Percentiles rank a stretch among this genome's conserved stretches.
These are phyloP conservation scores for Amniculicola lignicola DNA, from an alignment of 495 filamentous ascomycete species.

Conservation along the genomic window DNA sequence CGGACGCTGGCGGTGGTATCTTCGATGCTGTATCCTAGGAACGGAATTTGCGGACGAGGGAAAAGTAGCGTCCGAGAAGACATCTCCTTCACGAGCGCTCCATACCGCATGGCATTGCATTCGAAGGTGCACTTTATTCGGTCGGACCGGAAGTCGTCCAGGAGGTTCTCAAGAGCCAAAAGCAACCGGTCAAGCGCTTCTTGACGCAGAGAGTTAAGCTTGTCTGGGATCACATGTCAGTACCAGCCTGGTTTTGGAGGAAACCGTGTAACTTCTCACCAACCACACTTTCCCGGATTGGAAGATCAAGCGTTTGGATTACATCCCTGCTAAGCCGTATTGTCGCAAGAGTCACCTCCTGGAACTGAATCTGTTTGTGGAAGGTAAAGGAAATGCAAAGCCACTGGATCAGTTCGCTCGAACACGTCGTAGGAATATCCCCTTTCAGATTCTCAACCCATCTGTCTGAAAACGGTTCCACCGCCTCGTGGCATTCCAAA, in stretches of 20 bases:
- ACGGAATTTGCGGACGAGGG: conserved; percentile 1
- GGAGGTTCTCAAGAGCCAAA: conserved; percentile 3
- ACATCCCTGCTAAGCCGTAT: not conserved
- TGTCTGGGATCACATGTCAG: conserved; percentile 1
- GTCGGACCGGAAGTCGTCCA: conserved; percentile 3
- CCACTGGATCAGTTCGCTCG: conserved; percentile 9
- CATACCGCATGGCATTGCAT: conserved; percentile 8
- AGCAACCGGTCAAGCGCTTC: not conserved
- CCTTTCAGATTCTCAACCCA: conserved; percentile 6
- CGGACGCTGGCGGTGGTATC: not conserved
- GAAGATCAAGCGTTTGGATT: not conserved
- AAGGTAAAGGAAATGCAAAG: conserved; percentile 6
- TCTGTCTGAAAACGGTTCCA: conserved; percentile 1
- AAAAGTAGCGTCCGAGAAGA: not conserved
- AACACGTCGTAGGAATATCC: not conserved
- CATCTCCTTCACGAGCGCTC: not conserved
- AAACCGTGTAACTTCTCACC: not conserved
- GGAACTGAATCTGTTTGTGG: not conserved
- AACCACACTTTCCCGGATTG: not conserved
- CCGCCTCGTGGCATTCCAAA: conserved; percentile 2
- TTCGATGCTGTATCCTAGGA: conserved; percentile 7
- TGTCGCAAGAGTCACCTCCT: conserved; percentile 1
- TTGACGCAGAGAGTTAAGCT: not conserved
- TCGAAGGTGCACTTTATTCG: not conserved
- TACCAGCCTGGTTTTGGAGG: not conserved